Evolutionary conservation across 2,329 filamentous ascomycete species (phyloP), one percentile per base, ranked within the genome.

Genomic region (Fusarium fujikuroi): DNA sequence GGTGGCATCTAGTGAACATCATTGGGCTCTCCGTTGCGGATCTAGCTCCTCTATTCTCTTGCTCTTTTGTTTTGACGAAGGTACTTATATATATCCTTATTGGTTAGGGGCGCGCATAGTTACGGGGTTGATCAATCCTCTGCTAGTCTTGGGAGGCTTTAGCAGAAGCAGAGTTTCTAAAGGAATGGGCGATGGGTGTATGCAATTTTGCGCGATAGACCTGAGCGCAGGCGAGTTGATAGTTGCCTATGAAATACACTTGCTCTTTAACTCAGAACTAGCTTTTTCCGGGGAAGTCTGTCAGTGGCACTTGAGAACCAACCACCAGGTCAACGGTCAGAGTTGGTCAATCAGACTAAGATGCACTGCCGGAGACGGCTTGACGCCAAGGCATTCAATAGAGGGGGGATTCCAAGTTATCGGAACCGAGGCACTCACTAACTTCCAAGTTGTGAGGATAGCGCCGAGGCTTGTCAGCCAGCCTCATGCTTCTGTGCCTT

Each of bases 1-100:
- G 70, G 76, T 52, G 74, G 75, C 64, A 75, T 78, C 56, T 78
- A 59, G 73, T 53, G 19, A 63, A 62, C 37, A 23, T 40, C 23
- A 72, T 63, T 63, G 69, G 70, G 60, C 58, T 23, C 54, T 50
- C 57, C 46, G 30, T 61, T 49, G 63, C 57, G 37, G 56, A 54
- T 42, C 49, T 50, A 46, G 30, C 32, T 39, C 25, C 14, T 49
- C 34, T 30, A 28, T 60, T 36, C 46, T 40, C 39, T 59, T 42
- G 44, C n/a, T 43, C 9, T 49, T 70, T 62, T 59, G 23, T 63
- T 69, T 65, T 68, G 32, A 59, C 60, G 52, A 63, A 36, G 44
- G 12, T 25, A 53, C 44, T 30, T 47, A 21, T 65, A 53, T 76
- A 74, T 77, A 75, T 76, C 65, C 58, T 67, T 58, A 43, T 25